Conservation (phyloP, 352 stramenopile species). For the Globisporangium mamillatum region DNA sequence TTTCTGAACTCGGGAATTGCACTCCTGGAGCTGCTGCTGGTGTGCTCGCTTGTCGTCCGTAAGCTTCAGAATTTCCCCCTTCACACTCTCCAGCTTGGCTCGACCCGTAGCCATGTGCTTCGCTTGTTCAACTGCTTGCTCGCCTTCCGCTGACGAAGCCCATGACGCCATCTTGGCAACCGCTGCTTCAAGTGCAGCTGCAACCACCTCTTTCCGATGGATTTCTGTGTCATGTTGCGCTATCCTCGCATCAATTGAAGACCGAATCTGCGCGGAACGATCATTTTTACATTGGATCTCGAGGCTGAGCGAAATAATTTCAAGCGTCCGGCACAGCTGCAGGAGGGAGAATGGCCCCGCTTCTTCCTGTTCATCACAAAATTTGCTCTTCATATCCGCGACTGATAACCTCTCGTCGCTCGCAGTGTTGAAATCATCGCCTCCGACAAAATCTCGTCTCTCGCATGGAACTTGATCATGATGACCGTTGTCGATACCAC, state of each 20-base stretch:
- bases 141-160: constrained; percentile 12
- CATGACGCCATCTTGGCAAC: constrained; percentile 48
- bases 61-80: constrained; percentile 29
- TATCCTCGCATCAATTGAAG: constrained; percentile 28
- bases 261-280: constrained; percentile 18
- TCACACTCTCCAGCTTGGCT: constrained; percentile 31
- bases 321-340: constrained; percentile 44
- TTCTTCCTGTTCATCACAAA: constrained; percentile 16
- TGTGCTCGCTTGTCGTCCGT: not conserved
- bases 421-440: constrained; percentile 22
- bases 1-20: constrained; percentile 16
- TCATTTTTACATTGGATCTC: constrained; percentile 47
- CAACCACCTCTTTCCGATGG: constrained; percentile 37
- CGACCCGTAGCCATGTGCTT: constrained; percentile 21
- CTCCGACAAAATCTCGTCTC: not conserved
- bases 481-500: not conserved
- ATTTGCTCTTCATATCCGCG: constrained; percentile 30
- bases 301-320: constrained; percentile 50
- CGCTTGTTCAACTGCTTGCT: constrained; percentile 13
- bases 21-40: constrained; percentile 15
- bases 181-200: constrained; percentile 26
- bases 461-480: not conserved
- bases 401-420: constrained; percentile 43
- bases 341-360: constrained; percentile 28
- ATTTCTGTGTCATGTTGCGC: constrained; percentile 7